Conservation (phyloP, 805 yeast species). For the Yamadazyma takamatsuzukensis region DNA sequence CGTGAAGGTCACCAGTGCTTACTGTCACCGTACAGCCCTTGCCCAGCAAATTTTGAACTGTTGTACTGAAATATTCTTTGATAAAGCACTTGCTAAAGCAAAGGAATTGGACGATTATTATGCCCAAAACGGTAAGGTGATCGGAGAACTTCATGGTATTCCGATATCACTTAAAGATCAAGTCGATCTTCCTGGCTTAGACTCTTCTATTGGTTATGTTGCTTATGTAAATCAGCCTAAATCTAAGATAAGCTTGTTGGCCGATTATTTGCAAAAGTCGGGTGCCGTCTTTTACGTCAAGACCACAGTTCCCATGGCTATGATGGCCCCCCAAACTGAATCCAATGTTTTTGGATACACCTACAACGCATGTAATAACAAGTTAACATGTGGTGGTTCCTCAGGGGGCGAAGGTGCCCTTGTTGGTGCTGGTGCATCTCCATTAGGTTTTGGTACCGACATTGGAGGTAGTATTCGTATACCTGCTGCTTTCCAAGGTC, state of each 20-base stretch:
- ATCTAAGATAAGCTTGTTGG: conserved; percentile 5
- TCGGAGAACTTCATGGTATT: conserved; percentile 17
- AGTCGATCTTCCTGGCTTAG: conserved; percentile 17
- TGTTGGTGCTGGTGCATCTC: conserved; percentile 16
- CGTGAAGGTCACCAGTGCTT: conserved; percentile 48
- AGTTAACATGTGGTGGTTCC: conserved; percentile 20
- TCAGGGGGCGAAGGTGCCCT: conserved; percentile 25
- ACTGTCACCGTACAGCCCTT: conserved; percentile 54
- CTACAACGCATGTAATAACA: conserved; percentile 16
- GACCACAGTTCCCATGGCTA: conserved; percentile 20
- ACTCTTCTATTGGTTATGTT: conserved; percentile 18
- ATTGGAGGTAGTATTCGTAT: conserved; percentile 23
- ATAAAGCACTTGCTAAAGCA: conserved; percentile 17
- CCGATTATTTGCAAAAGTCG: conserved; percentile 5
- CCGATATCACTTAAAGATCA: conserved; percentile 22
- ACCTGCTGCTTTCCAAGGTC: conserved; percentile 20
- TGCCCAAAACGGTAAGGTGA: conserved; percentile 4
- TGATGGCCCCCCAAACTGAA: conserved; percentile 21
- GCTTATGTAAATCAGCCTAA: conserved; percentile 13
- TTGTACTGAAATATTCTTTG: conserved; percentile 34
- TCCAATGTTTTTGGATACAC: conserved; percentile 19
- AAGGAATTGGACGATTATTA: conserved; percentile 15
- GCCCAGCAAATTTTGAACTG: conserved; percentile 53
- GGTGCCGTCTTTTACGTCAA: conserved; percentile 21
- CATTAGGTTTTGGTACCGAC: conserved; percentile 23